Evolutionary conservation across 2,329 filamentous ascomycete genomes (phyloP), one percentile per base, ranked within the genome.

Genomic region (Drechslerella coelobrocha): DNA sequence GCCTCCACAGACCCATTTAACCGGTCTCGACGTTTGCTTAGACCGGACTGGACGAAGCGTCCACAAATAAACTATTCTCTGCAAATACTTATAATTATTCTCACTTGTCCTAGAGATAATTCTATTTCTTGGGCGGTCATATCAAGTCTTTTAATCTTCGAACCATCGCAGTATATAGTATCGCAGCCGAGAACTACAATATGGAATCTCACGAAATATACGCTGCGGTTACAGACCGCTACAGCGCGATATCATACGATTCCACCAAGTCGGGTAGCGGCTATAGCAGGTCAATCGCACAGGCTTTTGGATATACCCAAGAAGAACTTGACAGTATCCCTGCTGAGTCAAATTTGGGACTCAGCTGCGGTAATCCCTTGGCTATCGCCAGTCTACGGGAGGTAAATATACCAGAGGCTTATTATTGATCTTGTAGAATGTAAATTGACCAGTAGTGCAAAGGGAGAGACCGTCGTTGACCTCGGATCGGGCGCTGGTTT

Each of bases 381-480:
- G 73, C 73, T 8, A 77, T 82, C 6, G 81, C 84, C 1, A 81
- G 78, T 21, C 47, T 68, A n/a, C 29, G 59, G 85, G 7, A 77
- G 78, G 60, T 79, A 82, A 76, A 82, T 82, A 51, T 10, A 72
- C 68, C 37, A 12, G 0, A 2, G 12, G 39, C 14, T 39, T 14
- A 9, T 12, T 24, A 8, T n/a, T 31, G 47, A n/a, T 24, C 27
- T 12, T 17, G 23, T 47, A 50, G n/a, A 23, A 17, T 19, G 21
- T 2, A 21, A 54, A 26, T 26, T 37, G 27, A n/a, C 43, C 10
- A 24, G 17, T 23, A 23, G 23, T 17, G 8, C 17, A 27, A 14
- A 85, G 81, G 84, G 84, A 12, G 85, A 87, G 74, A 84, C 80
- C 0, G 80, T 86, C 1, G 77, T 87, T 61, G 85, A 86, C 72